Evolutionary conservation across 495 filamentous ascomycete species (phyloP), one percentile per base, ranked within the genome.

Genomic region (Astrothelium macrocarpum): DNA sequence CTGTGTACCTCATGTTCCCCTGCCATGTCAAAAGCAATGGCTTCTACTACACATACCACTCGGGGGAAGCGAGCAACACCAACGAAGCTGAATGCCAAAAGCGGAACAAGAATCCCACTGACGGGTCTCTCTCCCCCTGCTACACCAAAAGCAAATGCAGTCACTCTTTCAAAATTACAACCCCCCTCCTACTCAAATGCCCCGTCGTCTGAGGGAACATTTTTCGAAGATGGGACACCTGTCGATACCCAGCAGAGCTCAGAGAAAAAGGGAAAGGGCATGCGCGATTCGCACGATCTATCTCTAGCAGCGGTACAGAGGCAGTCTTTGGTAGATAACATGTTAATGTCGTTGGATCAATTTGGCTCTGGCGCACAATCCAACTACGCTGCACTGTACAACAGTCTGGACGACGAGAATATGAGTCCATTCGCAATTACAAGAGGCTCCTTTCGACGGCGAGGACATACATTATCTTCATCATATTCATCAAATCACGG

Each of bases 331-430:
- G 67, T 71, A 43, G 89, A 92, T 73, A 92, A 95, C 70, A 90
- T 97, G 85, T 82, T 97, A 14, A 81, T 91, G 32, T 95, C 92
- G 20, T 83, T 97, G 64, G 90, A 95, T 74, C 82, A 81, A 12
- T 77, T 82, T 63, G 80, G 82, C 4, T 81, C 81, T 64, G 72
- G 67, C n/a, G 65, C 66, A 5, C 53, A 45, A 45, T 67, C 73
- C 36, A 72, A 71, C 18, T 53, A 53, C 59, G 68, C 64, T 32
- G 49, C 42, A 67, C 72, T 77, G 23, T 76, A 75, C 65, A 72
- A 73, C 10, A 64, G 70, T 31, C 76, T 78, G 56, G 78, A 74
- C 26, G 74, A 75, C 23, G 76, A 78, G 75, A 78, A 63, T 71
- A 73, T 63, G 66, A 73, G 32, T 70, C 60, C 29, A 46, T 29